Evolutionary conservation across 805 yeast species (phyloP), one percentile per base, ranked within the genome.

Genomic region (Yamadazyma insecticola): DNA sequence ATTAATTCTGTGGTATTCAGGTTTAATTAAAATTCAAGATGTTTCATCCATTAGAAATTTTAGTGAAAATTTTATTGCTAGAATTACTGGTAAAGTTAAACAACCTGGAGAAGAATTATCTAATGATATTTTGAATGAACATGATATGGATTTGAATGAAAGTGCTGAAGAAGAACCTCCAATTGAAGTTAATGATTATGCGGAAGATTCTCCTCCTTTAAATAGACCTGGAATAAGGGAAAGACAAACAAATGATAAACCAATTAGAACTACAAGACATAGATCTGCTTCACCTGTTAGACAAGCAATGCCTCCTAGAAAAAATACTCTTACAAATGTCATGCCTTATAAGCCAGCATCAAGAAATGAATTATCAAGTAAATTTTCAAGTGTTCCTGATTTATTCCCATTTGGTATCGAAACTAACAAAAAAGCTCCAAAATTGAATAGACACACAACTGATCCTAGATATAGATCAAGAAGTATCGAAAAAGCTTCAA

Each of bases 1-100:
- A 11, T 49, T 44, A 0, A 37, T 43, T 8, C 44, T 44, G 22
- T 53, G 61, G 58, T 60, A 58, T 40, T 28, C 46, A n/a, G 67
- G 67, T 2, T 23, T 56, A 12, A 29, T 39, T 20, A 39, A 40
- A 20, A 4, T 37, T 4, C 39, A 37, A 18, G 41, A 40, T 13
- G 19, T 29, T 6, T 14, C 23, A 8, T 10, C 20, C 3, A 5
- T 33, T 3, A 28, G 24, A 12, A 17, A 21, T 4, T 31, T 14
- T 28, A 11, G 27, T 13, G 16, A 19, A 26, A 17, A 12, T 5
- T 6, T 19, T 11, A 16, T 18, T 5, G 14, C 21, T 13, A 22
- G 23, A 13, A 7, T 12, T 6, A 22, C 23, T n/a, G 28, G 16
- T 8, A 16, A 9, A 6, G 21, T 15, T n/a, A 12, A 10, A 18